These are phyloP conservation scores for Penicillium sp. DNA, from an alignment of 2,329 filamentous ascomycete genomes.

Conservation along the genomic window DNA sequence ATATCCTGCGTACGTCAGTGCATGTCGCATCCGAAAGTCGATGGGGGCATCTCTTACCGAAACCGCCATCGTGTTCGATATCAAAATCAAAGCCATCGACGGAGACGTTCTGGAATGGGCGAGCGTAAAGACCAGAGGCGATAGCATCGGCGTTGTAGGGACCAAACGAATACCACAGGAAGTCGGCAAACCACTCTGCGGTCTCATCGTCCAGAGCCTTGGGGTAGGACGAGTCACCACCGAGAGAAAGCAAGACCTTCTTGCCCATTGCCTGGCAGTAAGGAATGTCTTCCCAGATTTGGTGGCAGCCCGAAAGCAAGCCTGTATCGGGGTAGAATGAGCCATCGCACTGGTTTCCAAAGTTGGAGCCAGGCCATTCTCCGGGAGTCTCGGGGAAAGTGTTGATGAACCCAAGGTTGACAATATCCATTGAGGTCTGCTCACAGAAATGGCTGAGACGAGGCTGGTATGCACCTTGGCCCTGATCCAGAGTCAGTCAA, in stretches of 20 bases:
- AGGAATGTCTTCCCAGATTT: slow-evolving; percentile 44
- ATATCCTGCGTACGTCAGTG: slow-evolving; percentile 38
- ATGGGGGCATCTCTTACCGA: slow-evolving; percentile 29
- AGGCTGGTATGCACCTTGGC: slow-evolving; percentile 52
- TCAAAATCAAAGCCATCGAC: slow-evolving; percentile 57
- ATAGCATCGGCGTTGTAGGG: slow-evolving; percentile 28
- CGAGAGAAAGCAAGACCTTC: slow-evolving; percentile 49
- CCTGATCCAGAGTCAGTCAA: slow-evolving; percentile 31
- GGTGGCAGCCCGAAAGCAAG: slow-evolving; percentile 45
- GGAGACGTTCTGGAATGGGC: slow-evolving; percentile 47
- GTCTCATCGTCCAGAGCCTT: slow-evolving; percentile 41
- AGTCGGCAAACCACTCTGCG: slow-evolving; percentile 50
- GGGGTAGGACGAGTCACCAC: slow-evolving; percentile 46
- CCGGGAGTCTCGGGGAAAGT: slow-evolving; percentile 48
- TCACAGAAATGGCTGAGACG: slow-evolving; percentile 52
- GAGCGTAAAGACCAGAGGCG: slow-evolving; percentile 37
- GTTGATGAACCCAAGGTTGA: slow-evolving; percentile 57
- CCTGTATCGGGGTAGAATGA: slow-evolving; percentile 40
- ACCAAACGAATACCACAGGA: slow-evolving; percentile 52
- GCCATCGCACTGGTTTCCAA: slow-evolving; percentile 54
- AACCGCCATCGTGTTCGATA: slow-evolving; percentile 34
- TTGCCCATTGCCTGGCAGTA: slow-evolving; percentile 44
- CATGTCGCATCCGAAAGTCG: background rate
- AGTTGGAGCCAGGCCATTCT: slow-evolving; percentile 54
- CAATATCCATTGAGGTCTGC: slow-evolving; percentile 53